These are phyloP conservation scores for Aspergillus arachidicola DNA, from an alignment of 2,329 filamentous ascomycete species.

Conservation along the genomic window DNA sequence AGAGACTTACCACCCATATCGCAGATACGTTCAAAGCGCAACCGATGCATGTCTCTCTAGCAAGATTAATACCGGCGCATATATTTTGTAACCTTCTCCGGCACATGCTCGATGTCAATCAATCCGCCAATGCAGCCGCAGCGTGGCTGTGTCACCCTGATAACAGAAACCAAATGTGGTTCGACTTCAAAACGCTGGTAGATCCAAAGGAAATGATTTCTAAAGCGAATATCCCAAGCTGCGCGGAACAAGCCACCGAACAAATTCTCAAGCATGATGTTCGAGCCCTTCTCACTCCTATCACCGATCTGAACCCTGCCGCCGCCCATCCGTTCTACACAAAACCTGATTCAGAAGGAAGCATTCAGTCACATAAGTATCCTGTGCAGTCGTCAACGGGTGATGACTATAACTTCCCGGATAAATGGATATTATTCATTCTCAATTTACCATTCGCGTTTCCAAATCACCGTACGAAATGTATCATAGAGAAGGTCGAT, in stretches of 20 bases:
- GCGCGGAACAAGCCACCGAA: constrained; percentile 37
- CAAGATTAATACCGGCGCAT: constrained; percentile 84
- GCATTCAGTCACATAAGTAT: constrained; percentile 33
- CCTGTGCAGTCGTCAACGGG: constrained; percentile 40
- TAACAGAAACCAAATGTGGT: constrained; percentile 93
- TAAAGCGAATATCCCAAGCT: constrained; percentile 45
- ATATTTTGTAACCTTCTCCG: constrained; percentile 85
- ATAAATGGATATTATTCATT: constrained; percentile 51
- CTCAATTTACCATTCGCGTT: constrained; percentile 44
- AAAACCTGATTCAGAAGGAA: constrained; percentile 35
- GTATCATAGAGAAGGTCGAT: constrained; percentile 49
- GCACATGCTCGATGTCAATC: constrained; percentile 85
- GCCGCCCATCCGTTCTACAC: constrained; percentile 37
- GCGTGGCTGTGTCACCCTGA: constrained; percentile 88
- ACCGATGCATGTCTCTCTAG: constrained; percentile 80
- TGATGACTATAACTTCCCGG: constrained; percentile 51
- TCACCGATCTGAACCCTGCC: constrained; percentile 35
- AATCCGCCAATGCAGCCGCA: constrained; percentile 89
- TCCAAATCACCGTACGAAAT: constrained; percentile 45
- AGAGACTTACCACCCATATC: constrained; percentile 78
- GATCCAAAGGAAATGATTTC: constrained; percentile 43
- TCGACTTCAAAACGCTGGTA: constrained; percentile 65
- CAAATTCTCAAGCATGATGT: constrained; percentile 49
- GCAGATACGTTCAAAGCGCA: constrained; percentile 82
- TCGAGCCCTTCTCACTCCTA: constrained; percentile 45